Evolutionary conservation across 192 early-diverging fungal genomes (phyloP).

Genomic region (Mortierella antarctica): DNA sequence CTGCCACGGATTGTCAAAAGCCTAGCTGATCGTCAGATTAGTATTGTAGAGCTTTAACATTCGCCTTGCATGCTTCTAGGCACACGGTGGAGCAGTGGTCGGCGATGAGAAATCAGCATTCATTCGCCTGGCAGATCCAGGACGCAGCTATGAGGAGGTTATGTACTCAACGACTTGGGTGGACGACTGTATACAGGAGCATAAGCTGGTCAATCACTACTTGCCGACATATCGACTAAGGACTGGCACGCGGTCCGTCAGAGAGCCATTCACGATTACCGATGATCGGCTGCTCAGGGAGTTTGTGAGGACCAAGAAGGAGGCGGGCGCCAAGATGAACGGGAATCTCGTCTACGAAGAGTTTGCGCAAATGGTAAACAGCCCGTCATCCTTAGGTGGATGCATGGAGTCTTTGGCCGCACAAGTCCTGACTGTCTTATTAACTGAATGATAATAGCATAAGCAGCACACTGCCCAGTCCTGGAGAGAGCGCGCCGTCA

Average conservation of each 20-base stretch:
- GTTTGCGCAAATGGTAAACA: conserved; percentile 8
- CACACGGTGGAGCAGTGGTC: conserved; percentile 14
- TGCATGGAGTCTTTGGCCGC: background rate
- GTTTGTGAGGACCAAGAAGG: conserved; percentile 3
- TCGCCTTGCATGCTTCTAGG: background rate
- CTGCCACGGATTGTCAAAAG: background rate
- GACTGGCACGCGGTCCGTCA: background rate
- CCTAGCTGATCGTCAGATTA: background rate
- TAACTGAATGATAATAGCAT: conserved; percentile 1
- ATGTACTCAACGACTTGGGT: conserved; percentile 36
- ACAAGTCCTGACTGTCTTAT: background rate
- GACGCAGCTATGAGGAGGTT: background rate
- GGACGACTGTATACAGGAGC: conserved; percentile 7
- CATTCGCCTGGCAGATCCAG: conserved; percentile 19
- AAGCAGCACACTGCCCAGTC: conserved; percentile 19
- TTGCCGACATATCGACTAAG: conserved; percentile 7
- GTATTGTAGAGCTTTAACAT: background rate
- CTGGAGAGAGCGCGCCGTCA: conserved; percentile 28
- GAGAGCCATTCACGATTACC: background rate
- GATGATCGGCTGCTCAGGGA: conserved; percentile 14
- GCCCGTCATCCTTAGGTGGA: background rate
- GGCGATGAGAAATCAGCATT: conserved; percentile 1
- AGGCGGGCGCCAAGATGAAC: background rate
- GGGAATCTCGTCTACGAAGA: conserved; percentile 31
- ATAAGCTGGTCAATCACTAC: background rate